These are phyloP conservation scores for Boeremia exigua DNA, from an alignment of 2,329 filamentous ascomycete genomes.

Conservation along the genomic window DNA sequence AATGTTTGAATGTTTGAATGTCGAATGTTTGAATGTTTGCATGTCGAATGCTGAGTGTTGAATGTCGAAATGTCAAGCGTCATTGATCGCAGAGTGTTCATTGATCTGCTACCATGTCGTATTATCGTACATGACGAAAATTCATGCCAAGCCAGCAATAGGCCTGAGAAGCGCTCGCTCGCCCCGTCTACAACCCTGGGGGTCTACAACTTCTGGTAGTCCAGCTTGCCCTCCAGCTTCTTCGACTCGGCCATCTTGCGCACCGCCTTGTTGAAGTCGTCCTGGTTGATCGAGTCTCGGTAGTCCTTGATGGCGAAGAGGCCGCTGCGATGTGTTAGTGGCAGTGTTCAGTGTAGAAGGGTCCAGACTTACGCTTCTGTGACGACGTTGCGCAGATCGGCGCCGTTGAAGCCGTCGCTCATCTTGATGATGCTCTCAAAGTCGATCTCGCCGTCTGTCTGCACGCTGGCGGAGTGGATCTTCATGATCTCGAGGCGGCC, in stretches of 20 bases:
- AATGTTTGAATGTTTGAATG: background rate
- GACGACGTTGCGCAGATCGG: constrained; percentile 95
- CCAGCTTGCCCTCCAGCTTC: constrained; percentile 97
- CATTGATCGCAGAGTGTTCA: constrained; percentile 11
- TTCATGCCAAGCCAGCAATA: constrained; percentile 28
- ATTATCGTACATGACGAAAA: constrained; percentile 39
- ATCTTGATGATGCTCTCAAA: constrained; percentile 99
- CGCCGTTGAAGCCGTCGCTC: constrained; percentile 97
- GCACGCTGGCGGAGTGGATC: constrained; percentile 88
- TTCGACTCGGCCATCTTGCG: constrained; percentile 96
- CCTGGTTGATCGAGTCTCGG: constrained; percentile 92
- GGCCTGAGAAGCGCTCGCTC: too few species aligned
- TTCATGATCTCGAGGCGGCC: constrained; percentile 96
- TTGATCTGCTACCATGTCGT: constrained; percentile 21
- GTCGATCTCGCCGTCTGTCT: constrained; percentile 92
- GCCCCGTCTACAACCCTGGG: background rate
- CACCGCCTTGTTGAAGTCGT: constrained; percentile 99
- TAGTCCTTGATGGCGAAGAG: constrained; percentile 99
- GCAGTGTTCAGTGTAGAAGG: background rate
- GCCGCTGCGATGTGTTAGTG: constrained; percentile 64
- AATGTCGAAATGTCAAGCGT: too few species aligned
- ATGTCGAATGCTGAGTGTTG: too few species aligned
- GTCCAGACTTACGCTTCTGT: constrained; percentile 94
- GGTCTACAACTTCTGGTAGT: constrained; percentile 88
- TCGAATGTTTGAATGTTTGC: background rate